Evolutionary conservation across 2,329 filamentous ascomycete species (phyloP).

Genomic region (Trichoderma asperellum): DNA sequence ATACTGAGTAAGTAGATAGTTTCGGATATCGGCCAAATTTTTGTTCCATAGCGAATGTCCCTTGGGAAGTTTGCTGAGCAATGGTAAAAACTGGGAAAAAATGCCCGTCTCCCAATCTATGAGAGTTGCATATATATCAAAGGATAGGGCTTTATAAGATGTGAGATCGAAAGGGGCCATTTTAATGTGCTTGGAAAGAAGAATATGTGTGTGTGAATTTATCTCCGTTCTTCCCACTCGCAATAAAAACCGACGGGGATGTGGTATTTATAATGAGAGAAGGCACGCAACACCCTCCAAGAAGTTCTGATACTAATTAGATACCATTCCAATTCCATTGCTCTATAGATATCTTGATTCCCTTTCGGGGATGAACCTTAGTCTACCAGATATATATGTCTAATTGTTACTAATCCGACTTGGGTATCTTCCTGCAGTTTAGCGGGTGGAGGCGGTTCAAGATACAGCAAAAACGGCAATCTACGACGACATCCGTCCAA

Average conservation of each 20-base stretch:
- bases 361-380: background rate
- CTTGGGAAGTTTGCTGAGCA: conserved; percentile 37
- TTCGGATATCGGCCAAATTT: conserved; percentile 45
- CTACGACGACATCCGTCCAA: conserved; percentile 1
- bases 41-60: conserved; percentile 32
- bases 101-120: conserved; percentile 75
- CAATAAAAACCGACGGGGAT: background rate
- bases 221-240: too few relatives aligned
- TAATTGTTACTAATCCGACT: background rate
- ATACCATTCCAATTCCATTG: background rate
- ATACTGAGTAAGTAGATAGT: conserved; percentile 36
- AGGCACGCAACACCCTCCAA: background rate
- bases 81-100: conserved; percentile 53
- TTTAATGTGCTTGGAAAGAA: background rate
- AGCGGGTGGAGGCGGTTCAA: background rate
- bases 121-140: conserved; percentile 79
- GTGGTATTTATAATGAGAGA: background rate
- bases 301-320: background rate
- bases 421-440: background rate
- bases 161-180: conserved; percentile 20
- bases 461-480: background rate
- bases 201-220: background rate
- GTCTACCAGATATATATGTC: background rate
- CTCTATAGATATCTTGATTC: background rate
- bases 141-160: conserved; percentile 54